Evolutionary conservation across 352 stramenopile genomes (phyloP), one percentile per base, ranked within the genome.

Genomic region (Nothophytophthora sp.): DNA sequence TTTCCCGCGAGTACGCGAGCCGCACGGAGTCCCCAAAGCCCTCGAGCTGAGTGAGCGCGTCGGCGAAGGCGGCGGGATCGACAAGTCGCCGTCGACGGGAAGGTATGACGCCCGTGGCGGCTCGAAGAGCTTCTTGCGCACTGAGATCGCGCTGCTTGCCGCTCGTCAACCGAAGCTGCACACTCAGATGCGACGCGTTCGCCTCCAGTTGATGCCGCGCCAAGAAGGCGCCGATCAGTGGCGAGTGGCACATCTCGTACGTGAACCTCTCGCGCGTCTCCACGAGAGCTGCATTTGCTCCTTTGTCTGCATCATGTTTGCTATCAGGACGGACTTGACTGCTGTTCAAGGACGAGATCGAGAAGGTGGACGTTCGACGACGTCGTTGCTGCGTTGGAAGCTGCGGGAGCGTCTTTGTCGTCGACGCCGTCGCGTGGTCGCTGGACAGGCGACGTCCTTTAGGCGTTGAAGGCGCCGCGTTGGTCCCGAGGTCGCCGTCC

Each of bases 201-300:
- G 70, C 55, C 23, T 83, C 62, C 10, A 90, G 60, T 8, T 84
- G 47, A 37, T 87, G 76, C 1, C 63, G 58, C 41, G 70, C 65
- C 22, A 88, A 49, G 35, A 88, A 88, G 7, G 65, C 67, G 2
- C 67, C 55, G 13, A 90, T 76, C 4, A 90, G 41, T 4, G 80
- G 80, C 13, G 76, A 90, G 49, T 90, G 85, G 38, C 64, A 76
- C 70, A 90, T 77, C 60, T 76, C 60, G 36, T 86, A 87, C 7
- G 70, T 71, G 20, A 43, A 71, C 1, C 80, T 74, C 47, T 88
- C 75, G 6, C 67, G 65, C 0, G 64, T 83, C 44, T 88, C 60
- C 15, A 84, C 36, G 18, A 61, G 64, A 44, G 42, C 36, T 49
- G 56, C 19, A n/a, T n/a, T n/a, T 2, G 32, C 15, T 24, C 49